Base-by-base conservation (phyloP, 305 asterid genomes). In the Fraxinus floribunda region DNA sequence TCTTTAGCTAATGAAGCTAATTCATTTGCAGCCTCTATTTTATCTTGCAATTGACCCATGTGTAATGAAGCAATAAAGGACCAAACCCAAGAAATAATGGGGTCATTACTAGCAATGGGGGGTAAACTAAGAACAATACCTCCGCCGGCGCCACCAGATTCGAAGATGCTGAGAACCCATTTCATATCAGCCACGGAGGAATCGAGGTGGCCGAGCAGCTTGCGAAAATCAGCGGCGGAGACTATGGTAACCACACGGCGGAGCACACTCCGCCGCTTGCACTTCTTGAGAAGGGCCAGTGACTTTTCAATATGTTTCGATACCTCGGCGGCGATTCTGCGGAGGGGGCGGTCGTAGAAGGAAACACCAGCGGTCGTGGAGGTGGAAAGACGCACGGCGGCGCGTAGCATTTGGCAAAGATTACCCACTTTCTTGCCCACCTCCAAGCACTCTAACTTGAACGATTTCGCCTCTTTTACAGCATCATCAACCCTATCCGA, bases 31-130 rank as follows among this genome's bases (percentile, higher is more conserved):
- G 97, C 94, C 83, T 94, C 98, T 16, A 88, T 78, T 78, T 86
- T 93, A 80, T 90, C 97, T 68, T 49, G 86, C 82, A 91, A 79
- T 74, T 91, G 91, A 9, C 97, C 94, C 88, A 89, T 87, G 68
- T 88, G 86, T 57, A 93, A 68, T 2, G 95, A 90, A 82, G 95
- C 94, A 81, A 90, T 91, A 85, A 72, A 91, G 74, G 97, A 89
- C 98, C 98, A 94, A 38, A 91, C 93, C 97, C 97, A 93, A 2
- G 95, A 89, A 74, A 94, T 83, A 10, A 94, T 94, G 24, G 97
- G 98, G 84, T 94, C 98, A 77, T 93, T 93, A 85, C 97, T 91
- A 41, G 95, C 97, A 82, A 94, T 93, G 0, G 98, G 97, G 3
- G 98, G 98, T 22, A 94, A 85, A 24, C 93, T 85, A 1, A 94